Evolutionary conservation across 768 basidiomycete species (phyloP).

Genomic region (Termitomyces sp.): DNA sequence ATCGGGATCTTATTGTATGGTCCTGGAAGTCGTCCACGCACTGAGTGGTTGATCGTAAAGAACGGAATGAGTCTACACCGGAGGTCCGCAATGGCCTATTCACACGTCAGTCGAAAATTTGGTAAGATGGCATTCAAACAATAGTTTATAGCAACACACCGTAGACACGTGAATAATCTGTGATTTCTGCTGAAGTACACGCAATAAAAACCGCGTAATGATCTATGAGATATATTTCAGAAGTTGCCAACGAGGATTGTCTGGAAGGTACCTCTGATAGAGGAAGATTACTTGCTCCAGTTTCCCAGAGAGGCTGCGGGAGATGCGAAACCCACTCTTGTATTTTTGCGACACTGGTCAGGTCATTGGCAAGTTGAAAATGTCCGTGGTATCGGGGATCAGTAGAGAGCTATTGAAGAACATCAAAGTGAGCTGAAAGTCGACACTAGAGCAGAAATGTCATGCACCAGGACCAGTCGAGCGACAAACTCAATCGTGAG

Average conservation of each 20-base stretch:
- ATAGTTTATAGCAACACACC: conserved; percentile 27
- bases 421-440: background rate
- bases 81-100: conserved; percentile 43
- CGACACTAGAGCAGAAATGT: conserved; percentile 3
- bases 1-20: conserved; percentile 69
- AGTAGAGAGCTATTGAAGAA: conserved; percentile 46
- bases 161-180: conserved; percentile 29
- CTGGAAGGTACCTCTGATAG: conserved; percentile 51
- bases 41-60: conserved; percentile 74
- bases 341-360: conserved; percentile 27
- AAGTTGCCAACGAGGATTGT: background rate
- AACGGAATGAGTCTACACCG: conserved; percentile 67
- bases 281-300: conserved; percentile 48
- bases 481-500: conserved; percentile 72
- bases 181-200: conserved; percentile 50
- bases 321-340: conserved; percentile 70
- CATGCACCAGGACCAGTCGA: conserved; percentile 59
- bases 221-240: conserved; percentile 25
- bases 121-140: background rate
- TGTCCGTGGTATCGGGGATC: conserved; percentile 45
- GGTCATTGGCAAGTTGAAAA: conserved; percentile 31
- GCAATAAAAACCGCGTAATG: conserved; percentile 60
- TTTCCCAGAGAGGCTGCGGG: conserved; percentile 83
- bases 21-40: conserved; percentile 65
- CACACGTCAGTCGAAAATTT: background rate